phyloP scores from a whole-genome alignment of 306 rosid genomes.

The Vigna trinervia region DNA sequence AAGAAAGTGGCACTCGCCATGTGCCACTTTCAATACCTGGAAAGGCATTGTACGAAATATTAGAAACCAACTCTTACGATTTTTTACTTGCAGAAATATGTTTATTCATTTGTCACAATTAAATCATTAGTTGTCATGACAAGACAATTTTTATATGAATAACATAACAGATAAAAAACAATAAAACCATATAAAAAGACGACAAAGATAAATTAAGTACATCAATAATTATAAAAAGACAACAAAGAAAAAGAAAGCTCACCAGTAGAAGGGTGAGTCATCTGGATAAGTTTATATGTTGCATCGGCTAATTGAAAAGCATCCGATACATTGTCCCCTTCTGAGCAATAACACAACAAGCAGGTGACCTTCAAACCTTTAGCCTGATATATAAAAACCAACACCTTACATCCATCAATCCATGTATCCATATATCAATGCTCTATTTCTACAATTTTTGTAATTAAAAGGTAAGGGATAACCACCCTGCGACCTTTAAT shows the following conservation, averaged over 20 bases:
- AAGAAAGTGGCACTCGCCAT: slow-evolving; percentile 81
- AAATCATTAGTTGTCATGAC: slow-evolving; percentile 17
- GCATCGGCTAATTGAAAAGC: slow-evolving; percentile 91
- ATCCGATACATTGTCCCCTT: slow-evolving; percentile 91
- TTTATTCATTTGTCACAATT: neutral
- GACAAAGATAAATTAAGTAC: neutral
- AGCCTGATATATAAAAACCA: slow-evolving; percentile 64
- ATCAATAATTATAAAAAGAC: neutral
- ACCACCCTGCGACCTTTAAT: neutral
- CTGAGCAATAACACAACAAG: slow-evolving; percentile 90
- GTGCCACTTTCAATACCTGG: slow-evolving; percentile 59
- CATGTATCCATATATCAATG: slow-evolving; percentile 5
- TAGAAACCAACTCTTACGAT: neutral
- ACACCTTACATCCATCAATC: slow-evolving; percentile 29
- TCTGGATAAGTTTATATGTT: slow-evolving; percentile 63
- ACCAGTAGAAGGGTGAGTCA: slow-evolving; percentile 60
- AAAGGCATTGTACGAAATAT: slow-evolving; percentile 33
- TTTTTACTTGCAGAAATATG: slow-evolving; percentile 15
- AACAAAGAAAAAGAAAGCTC: slow-evolving; percentile 42
- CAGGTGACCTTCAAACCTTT: slow-evolving; percentile 92
- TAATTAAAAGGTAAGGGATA: neutral
- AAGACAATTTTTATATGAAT: neutral
- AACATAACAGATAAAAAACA: slow-evolving; percentile 1
- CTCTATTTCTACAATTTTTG: slow-evolving; percentile 12
- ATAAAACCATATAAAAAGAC: neutral